Conservation (phyloP, 2,329 filamentous ascomycete genomes). For the Xylaria sp. region DNA sequence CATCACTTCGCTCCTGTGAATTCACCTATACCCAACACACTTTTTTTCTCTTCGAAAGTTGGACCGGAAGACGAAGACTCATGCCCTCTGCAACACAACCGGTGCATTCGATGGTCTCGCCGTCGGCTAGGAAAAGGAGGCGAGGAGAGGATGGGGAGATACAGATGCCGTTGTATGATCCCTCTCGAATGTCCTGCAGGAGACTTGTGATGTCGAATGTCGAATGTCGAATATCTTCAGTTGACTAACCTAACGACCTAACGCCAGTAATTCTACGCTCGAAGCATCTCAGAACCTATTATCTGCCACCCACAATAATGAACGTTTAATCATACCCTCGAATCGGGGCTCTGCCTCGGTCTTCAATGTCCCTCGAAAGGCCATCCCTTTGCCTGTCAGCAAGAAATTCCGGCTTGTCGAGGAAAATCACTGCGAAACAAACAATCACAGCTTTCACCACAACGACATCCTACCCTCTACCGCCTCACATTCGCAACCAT, state of each 20-base stretch:
- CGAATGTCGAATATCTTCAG: slow-evolving; percentile 27
- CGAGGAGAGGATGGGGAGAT: slow-evolving; percentile 49
- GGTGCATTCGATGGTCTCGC: slow-evolving; percentile 47
- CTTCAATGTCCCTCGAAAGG: slow-evolving; percentile 45
- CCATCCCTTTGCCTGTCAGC: slow-evolving; percentile 45
- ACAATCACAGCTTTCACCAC: slow-evolving; percentile 27
- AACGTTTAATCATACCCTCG: slow-evolving; percentile 43
- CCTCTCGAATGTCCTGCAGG: slow-evolving; percentile 19
- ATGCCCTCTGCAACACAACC: slow-evolving; percentile 55
- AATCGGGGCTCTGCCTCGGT: slow-evolving; percentile 32
- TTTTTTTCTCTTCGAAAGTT: slow-evolving; percentile 14
- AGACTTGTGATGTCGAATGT: slow-evolving; percentile 4
- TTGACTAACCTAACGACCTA: slow-evolving; percentile 39
- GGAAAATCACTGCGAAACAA: slow-evolving; percentile 35
- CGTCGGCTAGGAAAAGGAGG: slow-evolving; percentile 54
- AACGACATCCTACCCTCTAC: slow-evolving; percentile 16
- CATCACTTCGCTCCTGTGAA: not conserved
- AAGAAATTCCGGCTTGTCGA: slow-evolving; percentile 45
- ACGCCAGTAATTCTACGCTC: slow-evolving; percentile 35
- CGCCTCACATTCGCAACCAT: slow-evolving; percentile 36
- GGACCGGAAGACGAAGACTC: slow-evolving; percentile 11
- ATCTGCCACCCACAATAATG: slow-evolving; percentile 45
- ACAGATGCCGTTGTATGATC: slow-evolving; percentile 47
- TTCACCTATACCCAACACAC: not conserved
- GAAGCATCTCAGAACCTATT: slow-evolving; percentile 41